Conservation (phyloP, 108 stramenopile genomes). For the Nitzschia inconspicua region DNA sequence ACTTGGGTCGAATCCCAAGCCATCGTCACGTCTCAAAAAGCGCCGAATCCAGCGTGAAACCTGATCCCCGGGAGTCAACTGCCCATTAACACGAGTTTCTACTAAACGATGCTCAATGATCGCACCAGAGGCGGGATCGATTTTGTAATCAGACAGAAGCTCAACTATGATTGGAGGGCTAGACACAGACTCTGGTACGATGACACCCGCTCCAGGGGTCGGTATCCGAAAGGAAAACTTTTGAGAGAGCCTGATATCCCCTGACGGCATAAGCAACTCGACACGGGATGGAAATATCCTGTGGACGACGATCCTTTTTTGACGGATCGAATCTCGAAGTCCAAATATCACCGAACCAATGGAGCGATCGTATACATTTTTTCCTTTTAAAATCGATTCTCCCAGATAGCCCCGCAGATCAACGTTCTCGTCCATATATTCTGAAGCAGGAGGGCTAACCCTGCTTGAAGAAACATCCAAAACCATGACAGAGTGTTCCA, state of each 20-base stretch:
- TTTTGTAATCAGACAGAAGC: constrained; percentile 51
- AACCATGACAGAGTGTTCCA: constrained; percentile 32
- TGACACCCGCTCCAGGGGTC: constrained; percentile 2
- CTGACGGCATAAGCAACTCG: constrained; percentile 10
- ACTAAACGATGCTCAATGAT: constrained; percentile 58
- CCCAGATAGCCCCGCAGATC: constrained; percentile 64
- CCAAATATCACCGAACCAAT: constrained; percentile 41
- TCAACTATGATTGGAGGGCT: constrained; percentile 20
- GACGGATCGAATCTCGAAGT: constrained; percentile 37
- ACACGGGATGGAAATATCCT: constrained; percentile 4
- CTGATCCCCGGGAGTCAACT: constrained; percentile 68
- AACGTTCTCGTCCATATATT: constrained; percentile 41
- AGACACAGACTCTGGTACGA: neutral
- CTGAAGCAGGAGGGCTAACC: constrained; percentile 30
- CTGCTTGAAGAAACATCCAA: constrained; percentile 17
- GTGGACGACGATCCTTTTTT: neutral
- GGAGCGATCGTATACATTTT: constrained; percentile 37
- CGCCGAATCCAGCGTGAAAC: constrained; percentile 45
- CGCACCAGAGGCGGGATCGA: constrained; percentile 43
- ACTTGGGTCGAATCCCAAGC: neutral
- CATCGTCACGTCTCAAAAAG: constrained; percentile 13
- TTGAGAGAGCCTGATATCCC: constrained; percentile 4
- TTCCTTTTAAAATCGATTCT: constrained; percentile 55
- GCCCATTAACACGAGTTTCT: constrained; percentile 73
- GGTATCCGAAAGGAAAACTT: constrained; percentile 9